Evolutionary conservation across 148 eudicot genomes (phyloP), one percentile per base, ranked within the genome.

Genomic region (Pharnaceum exiguum): DNA sequence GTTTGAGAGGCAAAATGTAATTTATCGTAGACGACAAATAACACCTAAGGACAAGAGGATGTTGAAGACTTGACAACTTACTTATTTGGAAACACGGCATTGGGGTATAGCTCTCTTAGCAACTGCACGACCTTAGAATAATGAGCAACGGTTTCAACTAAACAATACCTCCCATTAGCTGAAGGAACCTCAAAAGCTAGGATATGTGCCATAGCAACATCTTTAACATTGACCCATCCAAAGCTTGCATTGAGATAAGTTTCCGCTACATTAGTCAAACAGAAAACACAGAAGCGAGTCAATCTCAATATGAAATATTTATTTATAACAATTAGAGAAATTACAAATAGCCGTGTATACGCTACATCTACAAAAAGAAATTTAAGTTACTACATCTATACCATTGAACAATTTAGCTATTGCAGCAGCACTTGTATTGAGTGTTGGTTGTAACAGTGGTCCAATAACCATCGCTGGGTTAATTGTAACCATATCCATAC

Each of bases 401-500:
- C 80, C 77, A 31, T 53, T 72, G 46, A 76, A 69, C 21, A 79
- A 36, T 16, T 56, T 66, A 17, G 71, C 70, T 33, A 82, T 46
- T 13, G 59, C 59, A 19, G 75, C 77, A 26, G 74, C 67, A 69
- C 88, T 79, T 65, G 69, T 37, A 36, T 75, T 81, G 38, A 81
- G 70, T 47, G 76, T 72, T 52, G 80, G 82, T 71, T 81, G 86
- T 18, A 81, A 51, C 32, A 75, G 24, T 21, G 86, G 78, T 49
- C 82, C 86, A 33, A 81, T 58, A 13, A 76, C 72, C 52, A 61
- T 55, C 1, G 68, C 79, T 17, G 82, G 82, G 51, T 77, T 64
- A 17, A 81, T 49, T 2, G 59, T 52, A 30, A 81, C 71, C 86
- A 81, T 51, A 28, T 81, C 78, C 18, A 77, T 54, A 22, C 76